Evolutionary conservation across 2,329 filamentous ascomycete species (phyloP), one percentile per base, ranked within the genome.

Genomic region (Neopestalotiopsis sp.): DNA sequence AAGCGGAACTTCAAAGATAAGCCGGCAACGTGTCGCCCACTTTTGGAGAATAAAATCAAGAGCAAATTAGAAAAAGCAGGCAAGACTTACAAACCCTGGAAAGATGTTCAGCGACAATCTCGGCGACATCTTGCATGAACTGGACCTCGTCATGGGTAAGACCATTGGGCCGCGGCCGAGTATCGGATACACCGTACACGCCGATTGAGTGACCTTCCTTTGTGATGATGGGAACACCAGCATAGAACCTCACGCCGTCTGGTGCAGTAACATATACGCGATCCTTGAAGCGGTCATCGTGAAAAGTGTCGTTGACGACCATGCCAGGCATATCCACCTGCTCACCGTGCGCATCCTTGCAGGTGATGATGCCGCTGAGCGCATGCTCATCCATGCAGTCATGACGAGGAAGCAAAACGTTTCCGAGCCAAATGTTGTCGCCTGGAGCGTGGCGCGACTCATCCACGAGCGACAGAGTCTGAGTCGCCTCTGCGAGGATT

Each of bases 91-190:
- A 87, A 67, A 82, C 86, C 66, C 79, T 84, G 70, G 81, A 83
- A 71, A 92, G 76, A 68, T 91, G 89, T 49, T 89, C 85, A 80
- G 90, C 89, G 4, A 89, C 82, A 4, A 88, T 85, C 20, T 80
- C 79, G 0, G 85, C 81, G 78, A 91, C 82, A 56, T 89, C 88
- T 58, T 85, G 83, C 75, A 92, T 79, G 63, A 88, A 90, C 28
- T 83, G 80, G 1, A 85, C 70, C 64, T 89, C 85, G 9, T 81
- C 81, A 0, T 80, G 74, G 12, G 79, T 79, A 20, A 92, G 74
- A 0, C 84, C 85, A 57, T 85, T 73, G 14, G 88, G 85, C 30
- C 65, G 67, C 6, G 72, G 69, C 24, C 68, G 14, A 30, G 56
- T 49, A 58, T 70, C 67, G 12, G 68, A 65, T n/a, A 74, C 69